Evolutionary conservation across 306 rosid genomes (phyloP), one percentile per base, ranked within the genome.

Genomic region (Vigna unguiculata): DNA sequence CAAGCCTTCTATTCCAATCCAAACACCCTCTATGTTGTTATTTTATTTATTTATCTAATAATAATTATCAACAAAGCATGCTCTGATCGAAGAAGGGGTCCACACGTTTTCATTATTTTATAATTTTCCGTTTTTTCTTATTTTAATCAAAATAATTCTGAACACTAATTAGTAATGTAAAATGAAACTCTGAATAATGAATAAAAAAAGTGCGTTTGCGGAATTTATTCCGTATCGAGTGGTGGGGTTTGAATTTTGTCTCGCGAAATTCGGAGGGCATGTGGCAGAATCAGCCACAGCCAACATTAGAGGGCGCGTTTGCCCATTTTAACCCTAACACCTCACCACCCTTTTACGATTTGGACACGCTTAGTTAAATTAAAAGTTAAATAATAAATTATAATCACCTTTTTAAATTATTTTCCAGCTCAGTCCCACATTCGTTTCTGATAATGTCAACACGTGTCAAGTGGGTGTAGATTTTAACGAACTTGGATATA

Each of bases 1-100:
- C 86, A 67, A 84, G 28, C 41, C 87, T 87, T 81, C 79, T 75
- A 71, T 66, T 86, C 86, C 75, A 84, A 68, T 78, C 88, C 82
- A 85, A 78, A 70, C 49, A 74, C 34, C 78, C 71, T 15, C 77
- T 49, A 9, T 10, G 3, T 69, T 58, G 9, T 70, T 76, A 28
- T 76, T 17, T 61, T 61, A 20, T 10, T 21, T 28, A 28, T 28
- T 28, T 28, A 28, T 28, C 32, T 63, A 76, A 19, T 49, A 19
- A 48, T 38, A 46, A 40, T 38, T 40, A 43, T 67, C 20, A n/a
- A 34, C 25, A 69, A 47, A 48, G 51, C 70, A 51, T 61, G 69
- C 61, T 61, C 7, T 13, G 47, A 48, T 13, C 34, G 8, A 20
- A 34, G 70, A 67, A 40, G 53, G 80, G 88, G 88, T 82, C 90